A percentile compares a stretch with the other conserved stretches of the same genome.
Evolutionary conservation across 202 grass and related monocot genomes (phyloP).

Genomic region (Thinopyrum obtusiflorum): DNA sequence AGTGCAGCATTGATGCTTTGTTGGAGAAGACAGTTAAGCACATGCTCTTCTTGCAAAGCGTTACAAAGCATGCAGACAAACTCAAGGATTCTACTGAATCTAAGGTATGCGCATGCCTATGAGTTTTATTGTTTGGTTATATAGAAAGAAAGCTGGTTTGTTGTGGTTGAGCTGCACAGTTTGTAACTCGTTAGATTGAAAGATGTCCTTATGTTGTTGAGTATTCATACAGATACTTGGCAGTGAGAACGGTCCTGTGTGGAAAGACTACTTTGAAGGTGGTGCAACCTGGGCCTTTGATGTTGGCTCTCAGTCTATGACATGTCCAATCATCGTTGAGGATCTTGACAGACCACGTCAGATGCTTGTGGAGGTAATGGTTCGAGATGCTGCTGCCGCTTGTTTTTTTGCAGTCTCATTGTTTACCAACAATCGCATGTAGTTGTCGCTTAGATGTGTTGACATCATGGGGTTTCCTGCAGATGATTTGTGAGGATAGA

Average conservation of each 20-base stretch:
- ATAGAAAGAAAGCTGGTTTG: not conserved
- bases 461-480: constrained; percentile 30
- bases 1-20: constrained; percentile 98
- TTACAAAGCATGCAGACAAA: constrained; percentile 83
- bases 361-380: constrained; percentile 81
- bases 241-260: constrained; percentile 62
- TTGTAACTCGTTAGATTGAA: constrained; percentile 13
- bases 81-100: constrained; percentile 76
- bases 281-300: constrained; percentile 97
- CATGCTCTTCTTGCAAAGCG: constrained; percentile 97
- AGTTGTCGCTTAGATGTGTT: constrained; percentile 16
- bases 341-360: constrained; percentile 87
- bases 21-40: constrained; percentile 98
- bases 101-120: constrained; percentile 54
- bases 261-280: constrained; percentile 93
- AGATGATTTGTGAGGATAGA: constrained; percentile 94
- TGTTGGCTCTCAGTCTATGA: constrained; percentile 82
- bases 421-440: not conserved
- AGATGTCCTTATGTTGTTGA: constrained; percentile 20
- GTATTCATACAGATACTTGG: constrained; percentile 59
- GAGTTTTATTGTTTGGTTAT: constrained; percentile 14
- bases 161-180: not conserved
- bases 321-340: constrained; percentile 91
- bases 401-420: constrained; percentile 36
- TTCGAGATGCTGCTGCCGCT: not conserved